Evolutionary conservation across 2,329 filamentous ascomycete genomes (phyloP), one percentile per base, ranked within the genome.

Genomic region (Cryphonectria parasitica): DNA sequence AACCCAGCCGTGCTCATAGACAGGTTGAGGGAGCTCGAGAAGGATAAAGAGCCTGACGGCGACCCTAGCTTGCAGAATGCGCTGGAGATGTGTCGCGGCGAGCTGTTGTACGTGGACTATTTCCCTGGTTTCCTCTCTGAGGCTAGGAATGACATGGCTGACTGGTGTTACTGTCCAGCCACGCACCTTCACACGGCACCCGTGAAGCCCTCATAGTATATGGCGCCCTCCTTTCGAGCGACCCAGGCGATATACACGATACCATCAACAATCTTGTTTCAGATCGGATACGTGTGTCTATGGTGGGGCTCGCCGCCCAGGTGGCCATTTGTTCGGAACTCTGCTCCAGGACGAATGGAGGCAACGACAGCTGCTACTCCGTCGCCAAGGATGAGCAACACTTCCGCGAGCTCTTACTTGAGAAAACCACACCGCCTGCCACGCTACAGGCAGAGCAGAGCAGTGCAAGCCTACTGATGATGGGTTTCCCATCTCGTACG

Each of bases 171-270:
- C 45, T 28, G 56, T 67, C 73, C 76, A 92, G 93, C 77, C 94
- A 98, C 81, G 92, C 95, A 1, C 96, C 96, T 1, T 92, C 91
- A 25, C 96, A 99, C 78, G 95, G 96, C 63, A 99, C 96, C 1
- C 86, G 96, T 74, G 96, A 99, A 81, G 91, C 98, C 10, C 89
- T 99, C 49, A 89, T 99, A 71, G 89, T 98, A 64, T 97, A 96
- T 78, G 96, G 96, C 54, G 95, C 95, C 15, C 87, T 99, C 8
- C 87, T 97, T 58, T 95, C 94, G 45, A 92, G 92, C 75, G 96
- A 99, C 77, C 96, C 96, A 0, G 94, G 95, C 71, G 96, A 99
- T 79, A 98, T 99, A 71, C 93, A 97, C 82, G 90, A 94, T 75
- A 98, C 95, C 0, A 94, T 98, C 77, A 84, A 86, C 65, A 88